Percentiles rank a stretch among this genome's conserved stretches.
phyloP scores from a whole-genome alignment of 129 eudicot species.

The Centaurea solstitialis region DNA sequence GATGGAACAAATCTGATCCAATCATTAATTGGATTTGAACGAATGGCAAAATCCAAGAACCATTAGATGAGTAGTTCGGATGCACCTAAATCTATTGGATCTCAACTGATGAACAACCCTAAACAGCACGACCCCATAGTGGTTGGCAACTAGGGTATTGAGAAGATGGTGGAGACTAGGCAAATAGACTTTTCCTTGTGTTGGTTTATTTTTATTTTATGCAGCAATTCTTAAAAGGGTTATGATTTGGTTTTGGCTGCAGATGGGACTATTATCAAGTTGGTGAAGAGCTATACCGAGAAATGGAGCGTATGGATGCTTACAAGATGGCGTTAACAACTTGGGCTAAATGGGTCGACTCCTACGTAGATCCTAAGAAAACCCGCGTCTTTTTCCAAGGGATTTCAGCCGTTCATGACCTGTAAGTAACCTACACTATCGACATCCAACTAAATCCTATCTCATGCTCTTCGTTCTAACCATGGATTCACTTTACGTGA shows the following conservation, averaged over 20 bases:
- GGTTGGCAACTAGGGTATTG: background rate
- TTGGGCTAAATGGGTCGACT: constrained; percentile 88
- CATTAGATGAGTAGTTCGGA: too few species aligned
- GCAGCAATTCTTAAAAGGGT: background rate
- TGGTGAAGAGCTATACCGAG: constrained; percentile 54
- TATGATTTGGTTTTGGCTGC: constrained; percentile 24
- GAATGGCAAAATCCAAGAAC: too few species aligned
- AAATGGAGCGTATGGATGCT: constrained; percentile 81
- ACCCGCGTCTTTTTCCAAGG: constrained; percentile 83
- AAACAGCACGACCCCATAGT: background rate
- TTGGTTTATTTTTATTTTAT: background rate
- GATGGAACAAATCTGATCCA: too few species aligned
- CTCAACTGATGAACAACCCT: too few species aligned
- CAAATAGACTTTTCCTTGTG: background rate
- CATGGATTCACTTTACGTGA: background rate
- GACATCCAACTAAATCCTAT: background rate
- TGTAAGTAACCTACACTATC: constrained; percentile 32
- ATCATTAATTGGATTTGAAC: too few species aligned
- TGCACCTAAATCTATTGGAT: too few species aligned
- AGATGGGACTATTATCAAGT: constrained; percentile 88
- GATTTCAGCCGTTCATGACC: constrained; percentile 59
- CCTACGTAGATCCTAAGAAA: constrained; percentile 51
- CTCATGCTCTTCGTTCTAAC: background rate
- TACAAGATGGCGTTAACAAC: constrained; percentile 74
- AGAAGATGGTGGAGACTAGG: background rate